Evolutionary conservation across 2,329 filamentous ascomycete genomes (phyloP).

Genomic region (Knoxdaviesia proteae): DNA sequence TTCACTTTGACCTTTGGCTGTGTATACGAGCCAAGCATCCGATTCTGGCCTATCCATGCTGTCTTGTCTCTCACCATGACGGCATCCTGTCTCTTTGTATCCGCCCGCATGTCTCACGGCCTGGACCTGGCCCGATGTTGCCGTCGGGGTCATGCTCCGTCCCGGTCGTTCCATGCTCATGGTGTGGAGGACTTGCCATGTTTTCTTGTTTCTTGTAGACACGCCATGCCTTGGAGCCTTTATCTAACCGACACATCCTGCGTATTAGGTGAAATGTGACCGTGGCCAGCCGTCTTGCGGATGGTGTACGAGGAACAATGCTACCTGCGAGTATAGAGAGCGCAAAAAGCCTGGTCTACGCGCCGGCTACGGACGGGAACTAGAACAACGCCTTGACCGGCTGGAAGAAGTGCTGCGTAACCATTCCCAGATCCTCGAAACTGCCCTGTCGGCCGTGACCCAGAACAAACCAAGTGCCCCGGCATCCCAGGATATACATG

Average conservation of each 20-base stretch:
- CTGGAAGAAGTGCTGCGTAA: constrained; percentile 44
- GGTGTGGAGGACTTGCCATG: no score
- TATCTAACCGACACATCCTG: background rate
- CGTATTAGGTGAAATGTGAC: constrained; percentile 47
- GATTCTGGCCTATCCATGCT: no score
- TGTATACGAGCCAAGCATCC: no score
- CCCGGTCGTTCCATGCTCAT: no score
- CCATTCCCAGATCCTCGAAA: constrained; percentile 46
- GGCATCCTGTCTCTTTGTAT: no score
- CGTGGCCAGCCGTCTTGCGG: constrained; percentile 52
- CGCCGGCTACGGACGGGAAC: constrained; percentile 49
- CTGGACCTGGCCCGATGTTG: no score
- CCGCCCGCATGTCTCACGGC: no score
- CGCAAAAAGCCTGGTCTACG: constrained; percentile 45
- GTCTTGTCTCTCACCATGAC: no score
- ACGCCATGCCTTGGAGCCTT: background rate
- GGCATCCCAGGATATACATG: no score
- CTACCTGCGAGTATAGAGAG: constrained; percentile 46
- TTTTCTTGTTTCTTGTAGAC: no score
- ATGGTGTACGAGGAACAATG: constrained; percentile 44
- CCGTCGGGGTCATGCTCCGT: no score
- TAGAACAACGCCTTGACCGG: constrained; percentile 51
- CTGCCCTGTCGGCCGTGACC: constrained; percentile 7
- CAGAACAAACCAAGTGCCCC: background rate
- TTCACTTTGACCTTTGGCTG: no score